Evolutionary conservation across 371 early-diverging fungal genomes (phyloP), one percentile per base, ranked within the genome.

Genomic region (Lichtheimia ornata): DNA sequence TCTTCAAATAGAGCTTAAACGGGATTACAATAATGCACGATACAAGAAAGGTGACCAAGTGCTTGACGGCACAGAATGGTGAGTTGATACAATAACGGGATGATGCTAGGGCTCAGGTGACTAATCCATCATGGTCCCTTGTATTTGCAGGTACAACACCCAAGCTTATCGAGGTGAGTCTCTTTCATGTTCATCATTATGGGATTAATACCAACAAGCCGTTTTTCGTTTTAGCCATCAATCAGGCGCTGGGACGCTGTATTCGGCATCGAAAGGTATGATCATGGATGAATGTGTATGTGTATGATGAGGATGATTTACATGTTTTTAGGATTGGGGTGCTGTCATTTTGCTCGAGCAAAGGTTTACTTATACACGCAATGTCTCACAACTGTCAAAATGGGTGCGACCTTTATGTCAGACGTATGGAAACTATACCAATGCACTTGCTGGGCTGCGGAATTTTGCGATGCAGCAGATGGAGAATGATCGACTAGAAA

Each of bases 241-340:
- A 97, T 67, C 98, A 98, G 73, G 98, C 98, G 0, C 67, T 97
- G 13, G 99, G 99, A 13, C 76, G 99, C 52, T 94, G 91, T 56
- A 89, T 98, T 40, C 84, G 99, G n/a, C 99, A 98, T 66, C 82
- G 85, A 58, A 84, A 88, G 52, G 98, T 76, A 67, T 59, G 50
- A 15, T 25, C 83, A 12, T 71, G 13, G 18, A 20, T 62, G 30
- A 0, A n/a, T 11, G 45, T 25, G 4, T 15, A 12, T 40, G 15
- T 22, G 11, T 12, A 40, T 30, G 35, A 4, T 18, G 3, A 40
- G 25, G 5, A 17, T 43, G 1, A 42, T 12, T 24, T 53, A 49
- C 27, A 41, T 14, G 5, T 52, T 53, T 18, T 11, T 30, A 13
- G 24, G 13, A 74, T 52, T 80, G 77, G 80, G 88, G 88, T 0